Percentiles rank a stretch among this genome's conserved stretches.
Evolutionary conservation across 257 asterid genomes (phyloP).

Genomic region (Solanum piurae): DNA sequence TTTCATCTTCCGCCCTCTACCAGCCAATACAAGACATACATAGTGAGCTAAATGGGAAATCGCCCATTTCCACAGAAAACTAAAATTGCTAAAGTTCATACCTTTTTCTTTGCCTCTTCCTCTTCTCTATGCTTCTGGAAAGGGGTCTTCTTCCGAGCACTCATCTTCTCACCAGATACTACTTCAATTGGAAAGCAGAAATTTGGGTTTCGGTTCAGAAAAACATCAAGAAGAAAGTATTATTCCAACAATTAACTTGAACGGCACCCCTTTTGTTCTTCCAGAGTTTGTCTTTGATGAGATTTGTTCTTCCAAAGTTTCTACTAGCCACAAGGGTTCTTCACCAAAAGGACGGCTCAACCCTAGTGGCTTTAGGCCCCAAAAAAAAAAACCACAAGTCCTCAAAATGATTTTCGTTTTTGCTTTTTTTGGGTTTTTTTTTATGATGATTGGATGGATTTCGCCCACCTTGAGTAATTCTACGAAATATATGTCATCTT

Average conservation of each 20-base stretch:
- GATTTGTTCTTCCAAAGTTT: neutral
- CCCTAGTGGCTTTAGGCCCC: neutral
- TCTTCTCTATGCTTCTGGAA: conserved; percentile 96
- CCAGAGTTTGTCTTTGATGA: neutral
- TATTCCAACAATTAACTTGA: neutral
- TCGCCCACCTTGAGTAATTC: neutral
- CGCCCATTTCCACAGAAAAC: neutral
- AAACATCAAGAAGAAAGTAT: neutral
- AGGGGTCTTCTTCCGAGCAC: conserved; percentile 83
- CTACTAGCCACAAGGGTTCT: neutral
- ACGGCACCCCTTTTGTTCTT: neutral
- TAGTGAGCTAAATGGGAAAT: neutral
- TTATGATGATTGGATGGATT: neutral
- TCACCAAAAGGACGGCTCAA: neutral
- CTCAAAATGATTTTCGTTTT: neutral
- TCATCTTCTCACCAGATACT: conserved; percentile 35
- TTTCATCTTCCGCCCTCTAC: conserved; percentile 88
- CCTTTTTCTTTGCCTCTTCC: conserved; percentile 91
- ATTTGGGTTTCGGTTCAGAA: neutral
- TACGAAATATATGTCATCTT: too few species aligned
- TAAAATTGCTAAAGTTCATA: neutral
- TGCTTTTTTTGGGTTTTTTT: too few species aligned
- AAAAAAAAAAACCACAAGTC: neutral
- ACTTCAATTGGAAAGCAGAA: conserved; percentile 7
- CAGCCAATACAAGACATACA: conserved; percentile 2